Conservation (phyloP, 2,329 filamentous ascomycete genomes). For the Trichoderma polysporum region DNA sequence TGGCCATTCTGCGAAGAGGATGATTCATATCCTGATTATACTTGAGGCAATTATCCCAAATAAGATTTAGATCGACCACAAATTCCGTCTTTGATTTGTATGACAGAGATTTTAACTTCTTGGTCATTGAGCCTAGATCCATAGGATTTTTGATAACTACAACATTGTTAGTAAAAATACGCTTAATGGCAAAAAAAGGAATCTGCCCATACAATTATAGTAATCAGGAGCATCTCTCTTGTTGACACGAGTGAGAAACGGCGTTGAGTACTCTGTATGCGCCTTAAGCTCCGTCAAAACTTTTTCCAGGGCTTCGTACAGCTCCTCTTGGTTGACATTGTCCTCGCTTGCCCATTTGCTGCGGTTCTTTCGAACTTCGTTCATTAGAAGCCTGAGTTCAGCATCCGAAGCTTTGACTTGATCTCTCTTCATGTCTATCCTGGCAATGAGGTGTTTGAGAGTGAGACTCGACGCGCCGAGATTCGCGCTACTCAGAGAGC, state of each 20-base stretch:
- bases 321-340: conserved; percentile 93
- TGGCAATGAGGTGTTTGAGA: conserved; percentile 92
- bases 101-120: conserved; percentile 80
- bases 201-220: conserved; percentile 68
- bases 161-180: conserved; percentile 28
- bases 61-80: conserved; percentile 86
- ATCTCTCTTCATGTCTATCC: conserved; percentile 89
- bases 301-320: conserved; percentile 96
- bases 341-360: conserved; percentile 99
- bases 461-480: conserved; percentile 94
- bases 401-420: conserved; percentile 90
- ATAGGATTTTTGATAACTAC: conserved; percentile 92
- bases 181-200: background rate
- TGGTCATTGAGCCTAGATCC: conserved; percentile 97
- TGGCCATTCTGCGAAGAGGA: conserved; percentile 85
- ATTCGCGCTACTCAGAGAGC: conserved; percentile 89
- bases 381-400: conserved; percentile 88
- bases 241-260: conserved; percentile 90
- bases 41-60: conserved; percentile 95
- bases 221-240: conserved; percentile 98
- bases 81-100: conserved; percentile 95
- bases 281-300: conserved; percentile 96
- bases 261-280: conserved; percentile 95
- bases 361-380: conserved; percentile 94
- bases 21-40: conserved; percentile 92